These are phyloP conservation scores for Dioszegia hungarica DNA, from an alignment of 768 basidiomycete genomes.

Conservation along the genomic window DNA sequence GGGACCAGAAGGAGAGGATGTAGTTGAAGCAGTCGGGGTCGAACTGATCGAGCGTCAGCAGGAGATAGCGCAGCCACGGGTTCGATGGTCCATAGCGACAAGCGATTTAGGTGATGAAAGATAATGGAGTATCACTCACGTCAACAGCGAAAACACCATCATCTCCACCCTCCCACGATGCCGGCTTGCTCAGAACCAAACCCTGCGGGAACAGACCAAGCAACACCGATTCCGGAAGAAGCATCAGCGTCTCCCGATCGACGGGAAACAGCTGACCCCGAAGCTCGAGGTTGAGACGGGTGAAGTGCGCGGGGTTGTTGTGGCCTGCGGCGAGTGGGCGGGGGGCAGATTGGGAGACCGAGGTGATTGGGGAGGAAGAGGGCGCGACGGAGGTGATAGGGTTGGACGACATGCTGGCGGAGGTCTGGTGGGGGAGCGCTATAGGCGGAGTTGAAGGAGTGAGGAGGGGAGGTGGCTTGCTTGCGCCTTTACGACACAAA, in stretches of 20 bases:
- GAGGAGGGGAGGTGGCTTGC: background rate
- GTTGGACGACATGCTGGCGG: constrained; percentile 39
- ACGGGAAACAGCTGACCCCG: constrained; percentile 87
- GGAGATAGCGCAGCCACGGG: no score
- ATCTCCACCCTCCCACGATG: constrained; percentile 61
- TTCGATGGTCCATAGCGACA: no score
- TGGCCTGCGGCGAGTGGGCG: constrained; percentile 27
- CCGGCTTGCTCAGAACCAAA: constrained; percentile 79
- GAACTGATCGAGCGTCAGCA: constrained; percentile 75
- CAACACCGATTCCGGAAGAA: constrained; percentile 92
- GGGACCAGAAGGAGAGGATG: constrained; percentile 85
- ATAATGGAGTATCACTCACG: constrained; percentile 61
- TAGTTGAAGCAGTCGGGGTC: constrained; percentile 95
- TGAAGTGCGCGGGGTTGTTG: constrained; percentile 74
- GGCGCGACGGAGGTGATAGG: constrained; percentile 50
- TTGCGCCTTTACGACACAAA: no score
- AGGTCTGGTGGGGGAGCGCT: background rate
- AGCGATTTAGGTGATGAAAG: no score
- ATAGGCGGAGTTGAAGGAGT: background rate
- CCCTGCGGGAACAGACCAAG: constrained; percentile 97
- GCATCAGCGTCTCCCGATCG: constrained; percentile 96
- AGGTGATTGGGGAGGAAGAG: constrained; percentile 47
- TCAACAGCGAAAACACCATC: constrained; percentile 96
- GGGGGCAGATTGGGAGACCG: constrained; percentile 34
- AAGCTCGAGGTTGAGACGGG: constrained; percentile 83